Base-by-base conservation (phyloP, 108 stramenopile species). In the Nannochloropsis oceanica region DNA sequence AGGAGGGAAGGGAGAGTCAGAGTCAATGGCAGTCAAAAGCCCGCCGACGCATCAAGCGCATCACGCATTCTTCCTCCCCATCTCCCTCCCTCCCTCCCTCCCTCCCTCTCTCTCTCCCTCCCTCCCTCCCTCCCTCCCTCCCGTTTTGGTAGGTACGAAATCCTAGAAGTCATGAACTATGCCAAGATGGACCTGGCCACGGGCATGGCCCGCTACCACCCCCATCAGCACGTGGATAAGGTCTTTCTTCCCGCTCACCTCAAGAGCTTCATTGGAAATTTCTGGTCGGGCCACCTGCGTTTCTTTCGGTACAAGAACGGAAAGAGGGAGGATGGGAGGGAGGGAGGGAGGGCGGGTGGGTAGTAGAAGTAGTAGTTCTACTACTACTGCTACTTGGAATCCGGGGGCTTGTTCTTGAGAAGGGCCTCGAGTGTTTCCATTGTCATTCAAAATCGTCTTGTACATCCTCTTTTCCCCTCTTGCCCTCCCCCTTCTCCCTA, bases 161-260 rank as follows among this genome's bases (percentile, higher is more conserved):
- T 93, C 22, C 59, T 87, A 11, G 83, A 79, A 42, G 92, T 91
- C 11, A 10, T 87, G 43, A 25, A 79, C 81, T 91, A 27, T 34
- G 90, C 79, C 26, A 91, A 87, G 81, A 73, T n/a, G 0, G 59
- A 73, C 59, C 59, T 73, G 2, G 59, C n/a, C 59, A 0, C 18
- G n/a, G 59, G 59, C 18, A 73, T n/a, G 22, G 59, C 59, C 7
- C 10, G 5, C 0, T 73, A 73, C n/a, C 7, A 1, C 59, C 22
- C 18, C 22, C 59, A 73, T 7, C 18, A 73, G 22, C 59, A 73
- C 18, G 59, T 73, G 22, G 18, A n/a, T 2, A 7, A 7, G 22
- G 22, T n/a, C 22, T n/a, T 8, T 73, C 59, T 73, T 10, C 22
- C 59, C 22, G 59, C 59, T 7, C 59, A 73, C 59, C 59, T 73